Base-by-base conservation (phyloP, 2,329 filamentous ascomycete genomes). In the Epichloe elymi region DNA sequence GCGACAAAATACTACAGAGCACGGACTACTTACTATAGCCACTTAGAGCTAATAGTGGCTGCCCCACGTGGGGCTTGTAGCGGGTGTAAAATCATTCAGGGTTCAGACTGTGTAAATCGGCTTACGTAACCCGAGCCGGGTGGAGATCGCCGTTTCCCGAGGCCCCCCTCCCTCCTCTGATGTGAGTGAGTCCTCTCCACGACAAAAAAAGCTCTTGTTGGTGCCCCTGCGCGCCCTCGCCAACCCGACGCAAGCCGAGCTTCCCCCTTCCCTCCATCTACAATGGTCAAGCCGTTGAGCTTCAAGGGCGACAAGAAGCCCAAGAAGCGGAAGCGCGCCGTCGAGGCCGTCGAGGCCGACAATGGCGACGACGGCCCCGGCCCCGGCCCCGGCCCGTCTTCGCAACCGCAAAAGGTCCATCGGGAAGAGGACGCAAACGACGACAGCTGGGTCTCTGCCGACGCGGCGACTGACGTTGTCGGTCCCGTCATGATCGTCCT, bases 251-350 rank as follows among this genome's bases (percentile, higher is more conserved):
- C 53, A 51, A 35, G 10, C 46, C 37, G 44, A 33, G 33, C 14
- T 8, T n/a, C n/a, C n/a, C n/a, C n/a, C n/a, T n/a, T n/a, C n/a
- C n/a, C n/a, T n/a, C n/a, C n/a, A n/a, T 38, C 46, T 45, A 44
- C 26, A 55, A 93, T 93, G 86, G 84, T 95, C 59, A 96, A 95
- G 67, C 83, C 91, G 46, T 79, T 98, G 53, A 76, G 82, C 46
- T 98, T 98, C 76, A 98, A 98, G 71, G 93, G 93, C 74, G 93
- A 98, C 71, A 96, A 94, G 70, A 93, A 93, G 71, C 72, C 80
- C 53, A 95, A 93, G 70, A 96, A 96, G 75, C 80, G 88, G 66
- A 96, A 95, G 76, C 82, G 86, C 59, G 70, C 76, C 46, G 72
- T 74, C 23, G 23, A 23, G 23, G 23, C 23, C 5, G 23, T 23